Percentiles rank a stretch among this genome's conserved stretches.
These are phyloP conservation scores for Teratosphaeriaceae sp. DNA, from an alignment of 2,329 filamentous ascomycete genomes.

Conservation along the genomic window DNA sequence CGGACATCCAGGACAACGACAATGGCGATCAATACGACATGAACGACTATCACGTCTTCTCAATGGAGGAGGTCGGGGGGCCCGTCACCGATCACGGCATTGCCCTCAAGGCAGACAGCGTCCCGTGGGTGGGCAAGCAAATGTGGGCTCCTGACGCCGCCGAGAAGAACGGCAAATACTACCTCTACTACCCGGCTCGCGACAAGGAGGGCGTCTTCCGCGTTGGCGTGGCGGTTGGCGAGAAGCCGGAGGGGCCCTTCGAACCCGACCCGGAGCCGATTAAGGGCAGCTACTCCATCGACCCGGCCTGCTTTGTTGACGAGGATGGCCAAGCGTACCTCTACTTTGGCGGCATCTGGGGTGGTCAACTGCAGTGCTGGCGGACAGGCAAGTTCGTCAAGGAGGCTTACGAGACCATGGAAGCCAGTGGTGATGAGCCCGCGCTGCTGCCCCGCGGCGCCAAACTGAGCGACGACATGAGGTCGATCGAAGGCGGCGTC, in stretches of 20 bases:
- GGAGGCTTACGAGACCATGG: slow-evolving; percentile 20
- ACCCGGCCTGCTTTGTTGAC: slow-evolving; percentile 70
- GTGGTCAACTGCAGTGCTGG: slow-evolving; percentile 69
- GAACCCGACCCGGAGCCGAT: slow-evolving; percentile 58
- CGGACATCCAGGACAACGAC: slow-evolving; percentile 68
- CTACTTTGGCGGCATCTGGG: slow-evolving; percentile 77
- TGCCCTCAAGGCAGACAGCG: slow-evolving; percentile 56
- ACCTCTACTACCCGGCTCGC: slow-evolving; percentile 70
- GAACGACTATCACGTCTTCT: slow-evolving; percentile 77
- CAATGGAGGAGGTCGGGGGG: slow-evolving; percentile 48
- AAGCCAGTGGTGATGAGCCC: slow-evolving; percentile 45
- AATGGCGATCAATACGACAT: slow-evolving; percentile 84
- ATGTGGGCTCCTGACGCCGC: slow-evolving; percentile 74
- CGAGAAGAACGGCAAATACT: slow-evolving; percentile 61
- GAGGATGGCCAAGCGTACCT: slow-evolving; percentile 58
- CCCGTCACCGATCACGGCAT: slow-evolving; percentile 67
- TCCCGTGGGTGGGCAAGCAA: slow-evolving; percentile 73
- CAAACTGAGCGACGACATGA: slow-evolving; percentile 59
- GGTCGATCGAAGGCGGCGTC: slow-evolving; percentile 49
- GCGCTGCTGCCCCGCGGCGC: slow-evolving; percentile 64
- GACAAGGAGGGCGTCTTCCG: slow-evolving; percentile 64
- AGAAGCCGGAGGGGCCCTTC: slow-evolving; percentile 64
- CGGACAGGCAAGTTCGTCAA: slow-evolving; percentile 52
- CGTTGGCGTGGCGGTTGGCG: slow-evolving; percentile 63
- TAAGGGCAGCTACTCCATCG: slow-evolving; percentile 65